These are phyloP conservation scores for Elsinoe necatrix DNA, from an alignment of 2,329 filamentous ascomycete genomes.

Conservation along the genomic window DNA sequence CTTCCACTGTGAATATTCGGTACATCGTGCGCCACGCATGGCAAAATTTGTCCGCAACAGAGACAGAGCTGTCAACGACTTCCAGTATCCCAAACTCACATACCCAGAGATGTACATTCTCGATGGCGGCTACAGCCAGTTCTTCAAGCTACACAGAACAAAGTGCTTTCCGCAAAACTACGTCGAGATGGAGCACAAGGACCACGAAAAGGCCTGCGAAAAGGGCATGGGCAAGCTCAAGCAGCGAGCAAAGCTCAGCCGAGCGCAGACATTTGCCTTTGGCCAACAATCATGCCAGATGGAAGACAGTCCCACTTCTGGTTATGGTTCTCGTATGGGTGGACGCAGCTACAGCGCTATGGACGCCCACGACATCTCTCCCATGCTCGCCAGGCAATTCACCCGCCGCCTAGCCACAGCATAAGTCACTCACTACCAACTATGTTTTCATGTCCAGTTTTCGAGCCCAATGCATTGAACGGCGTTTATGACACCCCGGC, in stretches of 20 bases:
- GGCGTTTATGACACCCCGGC: slow-evolving; percentile 10
- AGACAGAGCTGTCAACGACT: slow-evolving; percentile 77
- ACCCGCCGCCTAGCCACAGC: slow-evolving; percentile 14
- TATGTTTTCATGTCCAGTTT: slow-evolving; percentile 9
- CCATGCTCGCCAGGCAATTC: slow-evolving; percentile 15
- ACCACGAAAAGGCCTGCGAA: slow-evolving; percentile 88
- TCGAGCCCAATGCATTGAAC: slow-evolving; percentile 11
- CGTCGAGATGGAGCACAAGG: slow-evolving; percentile 89
- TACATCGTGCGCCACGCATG: slow-evolving; percentile 92
- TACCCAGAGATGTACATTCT: slow-evolving; percentile 97
- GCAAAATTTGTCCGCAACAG: slow-evolving; percentile 84
- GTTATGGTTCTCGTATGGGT: slow-evolving; percentile 23
- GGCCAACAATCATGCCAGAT: slow-evolving; percentile 57
- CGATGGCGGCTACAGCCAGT: slow-evolving; percentile 90
- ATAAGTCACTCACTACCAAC: slow-evolving; percentile 9
- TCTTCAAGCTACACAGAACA: slow-evolving; percentile 69
- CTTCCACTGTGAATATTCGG: slow-evolving; percentile 98
- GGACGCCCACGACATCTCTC: slow-evolving; percentile 19
- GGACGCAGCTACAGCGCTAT: slow-evolving; percentile 27
- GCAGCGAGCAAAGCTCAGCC: slow-evolving; percentile 73
- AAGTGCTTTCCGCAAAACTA: slow-evolving; percentile 93
- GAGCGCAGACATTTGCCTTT: slow-evolving; percentile 93
- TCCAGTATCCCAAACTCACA: slow-evolving; percentile 78
- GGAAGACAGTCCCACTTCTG: slow-evolving; percentile 55
- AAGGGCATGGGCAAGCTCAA: slow-evolving; percentile 89